Conservation (phyloP, 1,139 yeast genomes). For the Sugiyamaella grinbergsii region DNA sequence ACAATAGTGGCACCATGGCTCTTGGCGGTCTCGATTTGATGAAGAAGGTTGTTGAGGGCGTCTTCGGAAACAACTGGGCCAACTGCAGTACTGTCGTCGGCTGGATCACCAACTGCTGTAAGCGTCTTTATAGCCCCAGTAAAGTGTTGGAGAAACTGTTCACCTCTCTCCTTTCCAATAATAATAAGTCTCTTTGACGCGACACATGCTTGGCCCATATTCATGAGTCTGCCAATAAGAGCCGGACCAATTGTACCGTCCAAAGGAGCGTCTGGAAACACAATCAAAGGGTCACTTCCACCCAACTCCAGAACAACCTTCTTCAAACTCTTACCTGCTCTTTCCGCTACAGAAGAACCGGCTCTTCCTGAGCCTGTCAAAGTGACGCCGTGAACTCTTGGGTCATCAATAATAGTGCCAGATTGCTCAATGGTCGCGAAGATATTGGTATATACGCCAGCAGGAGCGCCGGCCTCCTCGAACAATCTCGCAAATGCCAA, state of each 20-base stretch:
- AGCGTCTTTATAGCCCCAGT: slow-evolving; percentile 52
- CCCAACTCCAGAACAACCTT: slow-evolving; percentile 82
- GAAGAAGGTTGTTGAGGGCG: slow-evolving; percentile 73
- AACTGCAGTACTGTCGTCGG: slow-evolving; percentile 68
- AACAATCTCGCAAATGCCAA: slow-evolving; percentile 62
- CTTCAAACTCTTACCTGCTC: slow-evolving; percentile 73
- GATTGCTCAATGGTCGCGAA: slow-evolving; percentile 71
- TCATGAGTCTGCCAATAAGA: slow-evolving; percentile 64
- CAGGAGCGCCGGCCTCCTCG: slow-evolving; percentile 74
- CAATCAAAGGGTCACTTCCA: slow-evolving; percentile 80
- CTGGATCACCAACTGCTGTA: slow-evolving; percentile 73
- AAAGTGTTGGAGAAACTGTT: slow-evolving; percentile 52
- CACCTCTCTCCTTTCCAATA: slow-evolving; percentile 65
- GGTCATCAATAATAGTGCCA: slow-evolving; percentile 73
- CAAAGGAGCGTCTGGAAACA: slow-evolving; percentile 70
- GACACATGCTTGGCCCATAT: slow-evolving; percentile 84
- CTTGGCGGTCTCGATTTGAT: slow-evolving; percentile 71
- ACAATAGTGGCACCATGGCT: slow-evolving; percentile 70
- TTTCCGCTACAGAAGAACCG: slow-evolving; percentile 79
- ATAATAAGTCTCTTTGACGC: slow-evolving; percentile 80
- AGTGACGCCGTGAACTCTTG: slow-evolving; percentile 72
- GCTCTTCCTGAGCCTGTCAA: slow-evolving; percentile 85
- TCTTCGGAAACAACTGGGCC: slow-evolving; percentile 81
- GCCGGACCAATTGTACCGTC: slow-evolving; percentile 59
- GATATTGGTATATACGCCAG: slow-evolving; percentile 75